Conservation (phyloP, 495 filamentous ascomycete species). For the Pseudotulostoma volvatum region DNA sequence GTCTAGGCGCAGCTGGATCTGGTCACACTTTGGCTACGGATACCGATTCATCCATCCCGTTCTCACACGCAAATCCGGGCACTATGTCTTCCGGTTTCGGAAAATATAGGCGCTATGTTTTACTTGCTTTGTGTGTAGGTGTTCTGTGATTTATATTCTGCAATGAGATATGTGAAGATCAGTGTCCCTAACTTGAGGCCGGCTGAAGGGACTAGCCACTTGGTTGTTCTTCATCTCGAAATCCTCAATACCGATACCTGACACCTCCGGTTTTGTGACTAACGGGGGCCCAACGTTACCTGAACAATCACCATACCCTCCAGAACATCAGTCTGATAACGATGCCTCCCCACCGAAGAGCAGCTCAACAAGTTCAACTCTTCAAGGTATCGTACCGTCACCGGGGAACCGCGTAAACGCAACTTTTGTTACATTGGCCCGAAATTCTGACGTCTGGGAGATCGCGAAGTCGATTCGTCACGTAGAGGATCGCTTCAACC, state of each 20-base stretch:
- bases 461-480: slow-evolving; percentile 88
- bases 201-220: slow-evolving; percentile 46
- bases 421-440: slow-evolving; percentile 88
- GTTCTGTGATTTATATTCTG: slow-evolving; percentile 44
- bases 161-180: background rate
- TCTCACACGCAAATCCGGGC: too few species aligned
- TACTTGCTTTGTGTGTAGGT: slow-evolving; percentile 77
- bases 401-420: slow-evolving; percentile 69
- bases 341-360: slow-evolving; percentile 4
- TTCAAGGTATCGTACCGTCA: slow-evolving; percentile 28
- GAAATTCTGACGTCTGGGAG: slow-evolving; percentile 90
- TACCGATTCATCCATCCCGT: too few species aligned
- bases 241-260: slow-evolving; percentile 38
- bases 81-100: slow-evolving; percentile 50
- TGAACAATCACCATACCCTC: slow-evolving; percentile 8
- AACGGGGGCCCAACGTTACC: too few species aligned
- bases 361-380: slow-evolving; percentile 14
- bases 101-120: slow-evolving; percentile 72
- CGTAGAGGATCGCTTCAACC: slow-evolving; percentile 94
- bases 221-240: slow-evolving; percentile 71
- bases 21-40: too few species aligned
- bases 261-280: slow-evolving; percentile 14
- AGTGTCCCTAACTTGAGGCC: slow-evolving; percentile 1
- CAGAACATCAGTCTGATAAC: slow-evolving; percentile 12
- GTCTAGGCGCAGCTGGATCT: too few species aligned